Evolutionary conservation across 768 basidiomycete genomes (phyloP).

Genomic region (Leucogyrophana mollusca): DNA sequence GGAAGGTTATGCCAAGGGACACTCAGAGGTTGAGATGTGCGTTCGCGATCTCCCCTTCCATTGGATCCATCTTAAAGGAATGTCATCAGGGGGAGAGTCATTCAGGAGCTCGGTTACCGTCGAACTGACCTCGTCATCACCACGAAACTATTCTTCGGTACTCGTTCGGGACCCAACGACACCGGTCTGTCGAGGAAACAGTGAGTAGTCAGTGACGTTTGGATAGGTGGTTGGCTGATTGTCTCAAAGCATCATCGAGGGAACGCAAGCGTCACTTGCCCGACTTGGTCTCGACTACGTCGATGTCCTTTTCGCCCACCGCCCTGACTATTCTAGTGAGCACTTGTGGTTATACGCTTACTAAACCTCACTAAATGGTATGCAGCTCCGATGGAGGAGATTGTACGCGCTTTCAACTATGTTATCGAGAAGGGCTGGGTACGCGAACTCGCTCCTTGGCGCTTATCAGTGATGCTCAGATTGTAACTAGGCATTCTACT

Average conservation of each 20-base stretch:
- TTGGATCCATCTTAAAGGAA: neutral
- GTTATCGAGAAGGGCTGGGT: conserved; percentile 51
- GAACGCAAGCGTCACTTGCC: conserved; percentile 46
- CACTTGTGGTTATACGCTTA: neutral
- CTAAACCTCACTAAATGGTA: conserved; percentile 1
- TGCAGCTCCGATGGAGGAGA: conserved; percentile 48
- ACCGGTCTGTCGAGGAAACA: conserved; percentile 34
- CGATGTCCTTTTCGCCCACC: conserved; percentile 50
- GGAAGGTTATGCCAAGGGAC: conserved; percentile 44
- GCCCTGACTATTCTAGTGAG: conserved; percentile 39
- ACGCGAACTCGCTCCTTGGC: conserved; percentile 2
- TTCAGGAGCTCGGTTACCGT: conserved; percentile 51
- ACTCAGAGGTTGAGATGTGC: conserved; percentile 54
- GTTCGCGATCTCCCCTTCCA: neutral
- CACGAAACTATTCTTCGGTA: conserved; percentile 61
- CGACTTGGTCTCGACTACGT: conserved; percentile 55
- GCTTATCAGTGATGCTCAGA: neutral
- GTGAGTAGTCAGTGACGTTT: conserved; percentile 11
- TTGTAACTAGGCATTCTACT: conserved; percentile 36
- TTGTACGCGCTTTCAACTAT: conserved; percentile 57
- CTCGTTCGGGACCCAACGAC: conserved; percentile 44
- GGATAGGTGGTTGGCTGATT: neutral
- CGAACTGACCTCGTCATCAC: conserved; percentile 51
- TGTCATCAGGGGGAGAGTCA: conserved; percentile 43
- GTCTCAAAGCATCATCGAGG: conserved; percentile 51